These are phyloP conservation scores for Carex scoparia DNA, from an alignment of 176 grass and related monocot genomes.

Conservation along the genomic window DNA sequence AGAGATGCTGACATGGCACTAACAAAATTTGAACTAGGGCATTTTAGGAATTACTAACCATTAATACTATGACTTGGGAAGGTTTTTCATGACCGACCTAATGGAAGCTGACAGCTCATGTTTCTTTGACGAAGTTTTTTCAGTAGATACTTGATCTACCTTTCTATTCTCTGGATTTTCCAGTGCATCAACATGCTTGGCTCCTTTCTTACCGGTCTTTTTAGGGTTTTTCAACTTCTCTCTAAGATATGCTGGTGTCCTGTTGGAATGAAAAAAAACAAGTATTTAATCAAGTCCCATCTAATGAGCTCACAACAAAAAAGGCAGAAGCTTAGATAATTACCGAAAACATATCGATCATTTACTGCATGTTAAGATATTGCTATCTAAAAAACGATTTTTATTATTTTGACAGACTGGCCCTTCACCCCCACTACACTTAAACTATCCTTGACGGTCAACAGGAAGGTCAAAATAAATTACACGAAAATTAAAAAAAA, in stretches of 20 bases:
- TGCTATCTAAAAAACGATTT: neutral
- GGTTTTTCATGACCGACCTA: slow-evolving; percentile 21
- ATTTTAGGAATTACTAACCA: neutral
- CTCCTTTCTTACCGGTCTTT: slow-evolving; percentile 1
- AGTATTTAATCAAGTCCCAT: no score
- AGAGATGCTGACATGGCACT: neutral
- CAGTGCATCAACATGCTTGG: neutral
- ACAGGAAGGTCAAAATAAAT: neutral
- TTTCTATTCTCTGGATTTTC: neutral
- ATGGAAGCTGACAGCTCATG: slow-evolving; percentile 8
- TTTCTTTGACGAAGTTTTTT: slow-evolving; percentile 7
- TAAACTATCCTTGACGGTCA: neutral
- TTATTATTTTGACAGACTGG: neutral
- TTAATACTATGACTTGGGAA: neutral
- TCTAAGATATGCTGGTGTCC: slow-evolving; percentile 18
- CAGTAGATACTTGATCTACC: neutral
- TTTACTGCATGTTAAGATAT: neutral
- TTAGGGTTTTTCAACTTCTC: slow-evolving; percentile 12
- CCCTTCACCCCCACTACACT: neutral
- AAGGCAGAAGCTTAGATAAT: neutral
- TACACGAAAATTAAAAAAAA: neutral
- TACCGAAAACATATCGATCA: neutral
- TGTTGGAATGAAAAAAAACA: neutral
- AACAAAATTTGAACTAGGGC: neutral
- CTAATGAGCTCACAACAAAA: neutral